Evolutionary conservation across 1,284 basidiomycete species (phyloP), one percentile per base, ranked within the genome.

Genomic region (Porodaedalea pini): DNA sequence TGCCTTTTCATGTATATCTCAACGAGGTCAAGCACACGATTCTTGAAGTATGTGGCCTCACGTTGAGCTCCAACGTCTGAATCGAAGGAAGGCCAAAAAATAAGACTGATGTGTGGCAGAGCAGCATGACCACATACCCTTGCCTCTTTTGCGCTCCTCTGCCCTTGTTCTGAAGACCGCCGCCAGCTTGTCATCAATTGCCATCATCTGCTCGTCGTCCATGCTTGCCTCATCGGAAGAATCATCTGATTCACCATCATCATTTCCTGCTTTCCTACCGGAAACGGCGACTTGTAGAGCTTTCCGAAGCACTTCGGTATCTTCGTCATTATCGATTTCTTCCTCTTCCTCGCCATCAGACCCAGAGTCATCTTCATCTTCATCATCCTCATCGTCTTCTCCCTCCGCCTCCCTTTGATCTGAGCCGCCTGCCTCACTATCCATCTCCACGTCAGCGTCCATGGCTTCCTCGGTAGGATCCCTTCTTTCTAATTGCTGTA

Each of bases 181-280:
- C 4, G 92, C 92, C 4, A 99, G 82, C 68, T 97, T 92, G 61
- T 92, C 91, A 68, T 99, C 96, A 43, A 98, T 83, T 49, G 90
- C 88, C 78, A 98, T 86, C 96, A 98, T 99, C 74, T 98, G 92
- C 45, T 98, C 95, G 68, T 98, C 96, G 67, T 95, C 90, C 85
- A 94, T 88, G 25, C 87, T 75, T 44, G 90, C 88, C 64, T 89
- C 86, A 31, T 88, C 76, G 1, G 74, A 74, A 40, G 71, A 70
- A 6, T 75, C 74, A 31, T 73, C 75, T 13, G 70, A 75, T 29
- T 79, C 76, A 2, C 74, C 79, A 29, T 79, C 77, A 2, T 74
- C 79, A 15, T 76, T 76, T 3, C 75, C 78, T 5, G 81, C 78
- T 2, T 89, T 90, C 61, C 85, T 87, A 17, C 85, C 83, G 54